Conservation (phyloP, 192 early-diverging fungal genomes). For the Irineochytrium annulatum region DNA sequence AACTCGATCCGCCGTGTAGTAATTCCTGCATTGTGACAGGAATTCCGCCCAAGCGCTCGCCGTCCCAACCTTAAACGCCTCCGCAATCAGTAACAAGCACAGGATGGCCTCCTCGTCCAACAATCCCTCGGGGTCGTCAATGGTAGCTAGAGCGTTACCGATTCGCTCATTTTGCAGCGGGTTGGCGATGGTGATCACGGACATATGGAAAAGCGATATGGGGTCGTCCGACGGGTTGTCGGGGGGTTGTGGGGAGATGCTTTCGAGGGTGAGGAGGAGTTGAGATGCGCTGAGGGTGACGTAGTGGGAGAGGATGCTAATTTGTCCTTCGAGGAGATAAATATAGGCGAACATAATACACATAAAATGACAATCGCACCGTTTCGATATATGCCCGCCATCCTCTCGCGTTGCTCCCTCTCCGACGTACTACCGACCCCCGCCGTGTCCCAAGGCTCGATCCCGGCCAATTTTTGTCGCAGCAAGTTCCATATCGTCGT, state of each 20-base stretch:
- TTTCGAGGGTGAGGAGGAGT: not conserved
- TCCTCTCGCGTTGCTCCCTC: not conserved
- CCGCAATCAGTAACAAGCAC: slow-evolving; percentile 23
- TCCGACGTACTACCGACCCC: not conserved
- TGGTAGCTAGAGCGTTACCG: no score
- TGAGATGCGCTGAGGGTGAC: not conserved
- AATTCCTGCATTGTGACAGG: no score
- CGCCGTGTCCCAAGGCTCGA: not conserved
- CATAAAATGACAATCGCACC: not conserved
- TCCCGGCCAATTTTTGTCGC: not conserved
- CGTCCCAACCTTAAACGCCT: no score
- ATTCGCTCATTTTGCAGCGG: no score
- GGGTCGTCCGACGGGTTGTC: no score
- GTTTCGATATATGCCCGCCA: slow-evolving; percentile 24
- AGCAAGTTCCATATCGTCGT: slow-evolving; percentile 19
- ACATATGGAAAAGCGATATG: no score
- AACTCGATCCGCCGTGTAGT: no score
- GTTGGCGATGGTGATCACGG: no score
- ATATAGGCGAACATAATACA: not conserved
- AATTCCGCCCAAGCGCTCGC: no score
- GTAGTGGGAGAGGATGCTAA: not conserved
- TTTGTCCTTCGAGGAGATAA: not conserved
- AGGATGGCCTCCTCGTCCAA: slow-evolving; percentile 36
- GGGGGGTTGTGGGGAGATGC: not conserved
- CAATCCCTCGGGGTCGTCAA: not conserved